Percentiles rank a stretch among this genome's conserved stretches.
Conservation (phyloP, 1,284 basidiomycete species). For the Coniophora puteana region DNA sequence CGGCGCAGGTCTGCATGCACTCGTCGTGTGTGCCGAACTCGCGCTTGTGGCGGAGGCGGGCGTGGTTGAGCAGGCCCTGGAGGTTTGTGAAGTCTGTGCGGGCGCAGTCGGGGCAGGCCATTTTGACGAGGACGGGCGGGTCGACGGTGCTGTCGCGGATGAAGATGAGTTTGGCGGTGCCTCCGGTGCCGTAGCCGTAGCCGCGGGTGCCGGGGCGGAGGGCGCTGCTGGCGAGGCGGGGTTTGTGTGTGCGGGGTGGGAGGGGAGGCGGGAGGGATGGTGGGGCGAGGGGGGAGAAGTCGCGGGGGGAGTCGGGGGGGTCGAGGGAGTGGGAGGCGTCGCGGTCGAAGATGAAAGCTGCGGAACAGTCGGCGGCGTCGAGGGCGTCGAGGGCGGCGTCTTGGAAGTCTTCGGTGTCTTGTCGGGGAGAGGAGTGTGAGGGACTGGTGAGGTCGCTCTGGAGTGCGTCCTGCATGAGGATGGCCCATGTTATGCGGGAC, state of each 20-base stretch:
- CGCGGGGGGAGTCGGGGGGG: constrained; percentile 15
- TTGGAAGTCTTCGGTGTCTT: constrained; percentile 33
- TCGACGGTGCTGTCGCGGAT: constrained; percentile 31
- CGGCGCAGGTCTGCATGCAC: constrained; percentile 64
- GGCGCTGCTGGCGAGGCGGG: no score
- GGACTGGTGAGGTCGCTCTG: constrained; percentile 25
- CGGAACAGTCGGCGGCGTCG: constrained; percentile 48
- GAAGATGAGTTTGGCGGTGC: constrained; percentile 38
- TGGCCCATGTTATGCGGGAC: constrained; percentile 65
- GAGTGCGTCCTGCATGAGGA: constrained; percentile 51
- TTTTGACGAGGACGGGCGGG: constrained; percentile 36
- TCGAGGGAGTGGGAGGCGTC: constrained; percentile 13
- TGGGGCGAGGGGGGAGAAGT: constrained; percentile 14
- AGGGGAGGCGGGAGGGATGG: constrained; percentile 11
- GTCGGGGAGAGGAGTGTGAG: constrained; percentile 10
- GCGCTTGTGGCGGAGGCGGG: constrained; percentile 58
- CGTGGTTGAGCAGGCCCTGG: constrained; percentile 75
- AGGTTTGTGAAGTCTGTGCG: constrained; percentile 67
- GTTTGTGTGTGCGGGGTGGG: constrained; percentile 32
- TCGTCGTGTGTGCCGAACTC: constrained; percentile 76
- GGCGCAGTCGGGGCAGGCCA: constrained; percentile 59
- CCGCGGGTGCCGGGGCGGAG: no score
- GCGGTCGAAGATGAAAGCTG: constrained; percentile 44
- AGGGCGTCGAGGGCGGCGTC: constrained; percentile 56
- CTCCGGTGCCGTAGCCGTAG: no score